phyloP scores from a whole-genome alignment of 257 asterid species.

The Handroanthus guayacan region DNA sequence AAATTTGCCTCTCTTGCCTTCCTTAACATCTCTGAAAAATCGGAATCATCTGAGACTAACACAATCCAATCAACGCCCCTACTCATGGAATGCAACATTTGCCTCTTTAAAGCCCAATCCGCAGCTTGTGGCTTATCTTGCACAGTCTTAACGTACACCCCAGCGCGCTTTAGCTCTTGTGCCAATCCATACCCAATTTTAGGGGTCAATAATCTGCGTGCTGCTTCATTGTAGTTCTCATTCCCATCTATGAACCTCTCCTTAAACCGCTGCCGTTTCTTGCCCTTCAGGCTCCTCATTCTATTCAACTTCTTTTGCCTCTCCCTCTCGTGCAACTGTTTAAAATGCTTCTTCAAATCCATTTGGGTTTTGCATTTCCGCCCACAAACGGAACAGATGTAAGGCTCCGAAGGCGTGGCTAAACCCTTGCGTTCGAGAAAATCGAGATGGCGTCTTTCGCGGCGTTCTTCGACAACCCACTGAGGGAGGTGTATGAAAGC shows the following conservation, averaged over 20 bases:
- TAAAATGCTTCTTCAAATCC: conserved; percentile 86
- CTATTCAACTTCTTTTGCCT: conserved; percentile 79
- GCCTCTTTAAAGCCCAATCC: conserved; percentile 94
- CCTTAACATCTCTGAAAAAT: conserved; percentile 83
- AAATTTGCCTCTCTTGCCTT: conserved; percentile 80
- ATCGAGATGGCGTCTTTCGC: conserved; percentile 62
- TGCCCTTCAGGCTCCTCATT: conserved; percentile 84
- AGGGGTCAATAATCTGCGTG: conserved; percentile 63
- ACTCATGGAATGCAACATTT: conserved; percentile 88
- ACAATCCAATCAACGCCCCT: conserved; percentile 94
- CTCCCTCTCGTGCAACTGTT: conserved; percentile 86
- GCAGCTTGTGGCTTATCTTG: conserved; percentile 97
- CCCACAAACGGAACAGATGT: conserved; percentile 88
- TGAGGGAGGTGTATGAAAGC: conserved; percentile 87
- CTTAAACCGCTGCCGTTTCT: conserved; percentile 80
- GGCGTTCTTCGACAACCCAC: conserved; percentile 83
- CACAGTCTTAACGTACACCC: conserved; percentile 87
- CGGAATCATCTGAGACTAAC: conserved; percentile 86
- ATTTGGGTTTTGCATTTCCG: conserved; percentile 71
- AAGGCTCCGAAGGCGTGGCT: conserved; percentile 50
- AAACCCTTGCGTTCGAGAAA: conserved; percentile 70
- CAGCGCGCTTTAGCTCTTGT: conserved; percentile 83
- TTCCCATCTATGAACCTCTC: conserved; percentile 79
- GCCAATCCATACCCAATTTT: conserved; percentile 85
- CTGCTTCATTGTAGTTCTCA: conserved; percentile 80